Conservation (phyloP, 495 filamentous ascomycete species). For the Entonaema liquescens region DNA sequence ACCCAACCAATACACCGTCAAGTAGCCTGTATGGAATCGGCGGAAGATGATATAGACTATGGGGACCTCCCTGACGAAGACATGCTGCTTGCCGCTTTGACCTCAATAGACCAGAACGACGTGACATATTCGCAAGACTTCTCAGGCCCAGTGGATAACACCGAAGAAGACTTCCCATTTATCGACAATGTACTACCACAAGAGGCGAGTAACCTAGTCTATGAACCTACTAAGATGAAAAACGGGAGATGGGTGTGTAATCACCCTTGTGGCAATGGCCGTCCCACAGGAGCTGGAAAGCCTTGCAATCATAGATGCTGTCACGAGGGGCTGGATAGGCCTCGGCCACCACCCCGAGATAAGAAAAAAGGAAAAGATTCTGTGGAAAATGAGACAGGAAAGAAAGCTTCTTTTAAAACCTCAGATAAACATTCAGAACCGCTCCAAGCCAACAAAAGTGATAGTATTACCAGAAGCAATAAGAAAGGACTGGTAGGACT, state of each 20-base stretch:
- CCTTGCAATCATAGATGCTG: slow-evolving; percentile 78
- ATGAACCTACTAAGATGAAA: slow-evolving; percentile 64
- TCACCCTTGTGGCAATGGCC: slow-evolving; percentile 74
- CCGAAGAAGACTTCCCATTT: slow-evolving; percentile 36
- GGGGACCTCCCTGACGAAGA: slow-evolving; percentile 47
- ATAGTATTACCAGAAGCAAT: background rate
- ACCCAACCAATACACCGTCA: slow-evolving; percentile 5
- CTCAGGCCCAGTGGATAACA: slow-evolving; percentile 62
- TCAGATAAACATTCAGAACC: background rate
- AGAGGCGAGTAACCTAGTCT: background rate
- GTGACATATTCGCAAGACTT: slow-evolving; percentile 53
- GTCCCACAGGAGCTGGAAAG: slow-evolving; percentile 67
- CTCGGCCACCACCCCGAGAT: slow-evolving; percentile 65
- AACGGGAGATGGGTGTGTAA: slow-evolving; percentile 93
- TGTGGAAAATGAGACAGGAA: background rate
- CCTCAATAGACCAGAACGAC: slow-evolving; percentile 9
- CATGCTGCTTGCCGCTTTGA: slow-evolving; percentile 31
- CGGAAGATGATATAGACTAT: slow-evolving; percentile 36
- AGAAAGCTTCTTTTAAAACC: background rate
- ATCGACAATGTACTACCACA: slow-evolving; percentile 27
- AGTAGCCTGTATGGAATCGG: slow-evolving; percentile 1
- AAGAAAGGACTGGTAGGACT: background rate
- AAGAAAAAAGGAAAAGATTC: slow-evolving; percentile 43
- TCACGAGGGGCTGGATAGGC: slow-evolving; percentile 84
- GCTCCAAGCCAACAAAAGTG: background rate